Percentiles rank a stretch among this genome's conserved stretches.
Evolutionary conservation across 768 basidiomycete species (phyloP).

Genomic region (Pisolithus microcarpus): DNA sequence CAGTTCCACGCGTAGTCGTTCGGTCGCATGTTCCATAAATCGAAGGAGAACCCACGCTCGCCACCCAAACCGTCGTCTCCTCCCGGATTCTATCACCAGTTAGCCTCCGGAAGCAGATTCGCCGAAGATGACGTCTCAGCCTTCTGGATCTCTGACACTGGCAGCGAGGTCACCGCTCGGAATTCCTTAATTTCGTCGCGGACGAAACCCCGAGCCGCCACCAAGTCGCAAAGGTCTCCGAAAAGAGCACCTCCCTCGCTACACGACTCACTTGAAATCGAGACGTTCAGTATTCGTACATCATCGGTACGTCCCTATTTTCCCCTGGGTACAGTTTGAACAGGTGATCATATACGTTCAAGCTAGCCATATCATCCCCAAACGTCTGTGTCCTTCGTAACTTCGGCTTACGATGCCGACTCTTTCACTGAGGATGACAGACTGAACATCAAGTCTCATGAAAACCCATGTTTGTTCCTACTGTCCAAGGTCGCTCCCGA

Average conservation of each 20-base stretch:
- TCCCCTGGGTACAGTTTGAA: neutral
- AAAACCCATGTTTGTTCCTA: constrained; percentile 16
- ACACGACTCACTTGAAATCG: neutral
- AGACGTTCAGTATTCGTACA: neutral
- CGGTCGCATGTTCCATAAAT: neutral
- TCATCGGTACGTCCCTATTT: constrained; percentile 13
- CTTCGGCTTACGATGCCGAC: constrained; percentile 15
- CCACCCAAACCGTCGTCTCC: neutral
- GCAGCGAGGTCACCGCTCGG: constrained; percentile 14
- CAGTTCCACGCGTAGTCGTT: neutral
- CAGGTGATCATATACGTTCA: constrained; percentile 5
- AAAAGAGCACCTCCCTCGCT: constrained; percentile 5
- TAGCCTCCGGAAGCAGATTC: constrained; percentile 23
- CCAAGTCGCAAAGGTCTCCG: constrained; percentile 14
- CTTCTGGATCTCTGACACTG: constrained; percentile 20
- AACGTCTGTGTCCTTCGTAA: constrained; percentile 18
- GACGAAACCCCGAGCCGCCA: constrained; percentile 4
- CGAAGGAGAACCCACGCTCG: neutral
- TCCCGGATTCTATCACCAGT: constrained; percentile 6
- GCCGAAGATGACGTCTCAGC: constrained; percentile 19
- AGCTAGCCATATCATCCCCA: neutral
- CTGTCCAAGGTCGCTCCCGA: constrained; percentile 16
- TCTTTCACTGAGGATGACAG: constrained; percentile 27
- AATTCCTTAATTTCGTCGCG: neutral
- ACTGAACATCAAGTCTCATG: constrained; percentile 14